These are phyloP conservation scores for Paraphoma chrysanthemicola DNA, from an alignment of 2,329 filamentous ascomycete genomes.

Conservation along the genomic window DNA sequence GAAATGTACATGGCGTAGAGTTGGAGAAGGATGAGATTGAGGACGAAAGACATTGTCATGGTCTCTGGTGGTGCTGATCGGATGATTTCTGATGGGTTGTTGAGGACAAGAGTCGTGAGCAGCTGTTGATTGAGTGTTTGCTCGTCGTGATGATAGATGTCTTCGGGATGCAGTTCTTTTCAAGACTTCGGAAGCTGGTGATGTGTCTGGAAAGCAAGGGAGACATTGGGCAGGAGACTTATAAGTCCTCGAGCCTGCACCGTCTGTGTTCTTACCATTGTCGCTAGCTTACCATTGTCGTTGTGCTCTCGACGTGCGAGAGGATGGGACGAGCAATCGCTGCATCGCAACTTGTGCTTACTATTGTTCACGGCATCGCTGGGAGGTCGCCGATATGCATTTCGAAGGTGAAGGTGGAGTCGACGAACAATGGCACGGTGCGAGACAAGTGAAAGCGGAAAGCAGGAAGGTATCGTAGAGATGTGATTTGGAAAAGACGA, in stretches of 20 bases:
- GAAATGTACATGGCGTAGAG: not conserved
- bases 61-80: not conserved
- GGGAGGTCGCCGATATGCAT: not conserved
- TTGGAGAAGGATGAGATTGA: not conserved
- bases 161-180: not conserved
- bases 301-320: not conserved
- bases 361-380: not conserved
- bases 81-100: not conserved
- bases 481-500: not conserved
- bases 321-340: not conserved
- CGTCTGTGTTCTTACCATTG: conserved; percentile 1
- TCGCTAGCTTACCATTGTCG: conserved; percentile 6
- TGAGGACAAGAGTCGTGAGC: not conserved
- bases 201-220: not conserved
- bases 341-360: not conserved
- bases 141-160: not conserved
- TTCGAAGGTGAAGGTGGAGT: not conserved
- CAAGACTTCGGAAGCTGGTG: not conserved
- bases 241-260: not conserved
- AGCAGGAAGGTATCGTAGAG: not conserved
- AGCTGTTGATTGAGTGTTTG: no score
- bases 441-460: not conserved
- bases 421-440: not conserved
- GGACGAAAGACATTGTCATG: conserved; percentile 1
- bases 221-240: not conserved